Evolutionary conservation across 2,329 filamentous ascomycete genomes (phyloP), one percentile per base, ranked within the genome.

Genomic region (Penicillium fuscoglaucum): DNA sequence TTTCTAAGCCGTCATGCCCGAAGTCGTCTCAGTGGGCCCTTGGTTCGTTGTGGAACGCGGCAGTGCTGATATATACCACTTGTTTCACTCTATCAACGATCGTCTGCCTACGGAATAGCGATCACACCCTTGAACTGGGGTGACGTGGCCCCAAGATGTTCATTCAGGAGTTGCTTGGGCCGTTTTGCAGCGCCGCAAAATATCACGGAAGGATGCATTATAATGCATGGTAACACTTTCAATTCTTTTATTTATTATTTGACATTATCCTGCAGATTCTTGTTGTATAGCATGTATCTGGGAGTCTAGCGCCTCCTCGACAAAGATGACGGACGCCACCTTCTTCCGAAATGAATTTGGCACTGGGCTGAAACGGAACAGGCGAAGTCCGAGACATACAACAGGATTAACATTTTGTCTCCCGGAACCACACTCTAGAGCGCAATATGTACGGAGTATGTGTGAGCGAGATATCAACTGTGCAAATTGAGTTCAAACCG

Each of bases 11-110:
- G 31, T 17, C 24, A 28, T 19, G 19, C 19, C 53, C 47, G 54
- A 44, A 29, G 47, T 56, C 41, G 26, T 29, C 57, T 31, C 17
- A 24, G 35, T 39, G 35, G 29, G 12, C 5, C 37, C 17, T 54
- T 43, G 15, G 9, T 43, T 43, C 13, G 39, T 31, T 41, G 37
- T 50, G 19, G 46, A 46, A 35, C 37, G 26, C 44, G 40, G 40
- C 58, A 55, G 35, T 53, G 54, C 52, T 52, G 62, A 55, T 39
- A 15, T 26, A 13, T 19, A n/a, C 24, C 31, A 52, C 37, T 50
- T 55, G 57, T 62, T 50, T 56, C 54, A 60, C 39, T 46, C 52
- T 45, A 52, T 50, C 26, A 41, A 51, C 31, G 46, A 61, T 58
- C 54, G 37, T 52, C 19, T 31, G 45, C 7, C 31, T 6, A 13